These are phyloP conservation scores for Cyclocybe cylindracea DNA, from an alignment of 768 basidiomycete genomes.

Conservation along the genomic window DNA sequence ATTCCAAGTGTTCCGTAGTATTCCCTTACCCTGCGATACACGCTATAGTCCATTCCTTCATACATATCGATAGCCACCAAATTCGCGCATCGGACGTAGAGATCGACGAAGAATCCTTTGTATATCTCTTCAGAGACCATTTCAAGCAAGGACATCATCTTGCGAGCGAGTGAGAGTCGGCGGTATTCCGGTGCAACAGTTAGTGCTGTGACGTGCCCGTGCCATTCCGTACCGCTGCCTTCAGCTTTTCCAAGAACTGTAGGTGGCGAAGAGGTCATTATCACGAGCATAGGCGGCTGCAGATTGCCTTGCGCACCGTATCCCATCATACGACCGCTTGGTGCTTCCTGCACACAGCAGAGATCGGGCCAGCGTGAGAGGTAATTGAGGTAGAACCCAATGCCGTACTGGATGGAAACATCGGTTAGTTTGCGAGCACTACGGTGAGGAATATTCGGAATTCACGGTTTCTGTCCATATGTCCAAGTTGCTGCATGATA, in stretches of 20 bases:
- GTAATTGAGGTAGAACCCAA: constrained; percentile 87
- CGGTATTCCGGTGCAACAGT: constrained; percentile 95
- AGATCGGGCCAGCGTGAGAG: constrained; percentile 91
- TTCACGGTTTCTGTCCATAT: constrained; percentile 96
- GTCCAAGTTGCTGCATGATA: constrained; percentile 75
- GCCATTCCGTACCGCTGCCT: constrained; percentile 74
- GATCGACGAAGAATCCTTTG: constrained; percentile 89
- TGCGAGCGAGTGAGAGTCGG: constrained; percentile 80
- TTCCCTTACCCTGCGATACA: constrained; percentile 86
- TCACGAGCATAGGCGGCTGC: not conserved
- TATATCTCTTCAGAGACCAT: constrained; percentile 79
- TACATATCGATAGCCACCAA: constrained; percentile 87
- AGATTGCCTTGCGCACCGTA: constrained; percentile 63
- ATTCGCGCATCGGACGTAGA: constrained; percentile 93
- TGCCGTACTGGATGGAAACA: constrained; percentile 64
- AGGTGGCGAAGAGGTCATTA: not conserved
- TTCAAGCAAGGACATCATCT: constrained; percentile 87
- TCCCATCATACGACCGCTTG: constrained; percentile 85
- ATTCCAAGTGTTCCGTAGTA: constrained; percentile 82
- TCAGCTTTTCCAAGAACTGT: constrained; percentile 95
- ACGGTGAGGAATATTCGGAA: constrained; percentile 5
- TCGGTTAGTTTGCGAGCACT: not conserved
- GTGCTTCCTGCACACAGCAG: constrained; percentile 80
- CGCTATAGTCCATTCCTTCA: constrained; percentile 90
- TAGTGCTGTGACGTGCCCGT: constrained; percentile 94